These are phyloP conservation scores for Blastobotrys indianensis DNA, from an alignment of 1,139 yeast species.

Conservation along the genomic window DNA sequence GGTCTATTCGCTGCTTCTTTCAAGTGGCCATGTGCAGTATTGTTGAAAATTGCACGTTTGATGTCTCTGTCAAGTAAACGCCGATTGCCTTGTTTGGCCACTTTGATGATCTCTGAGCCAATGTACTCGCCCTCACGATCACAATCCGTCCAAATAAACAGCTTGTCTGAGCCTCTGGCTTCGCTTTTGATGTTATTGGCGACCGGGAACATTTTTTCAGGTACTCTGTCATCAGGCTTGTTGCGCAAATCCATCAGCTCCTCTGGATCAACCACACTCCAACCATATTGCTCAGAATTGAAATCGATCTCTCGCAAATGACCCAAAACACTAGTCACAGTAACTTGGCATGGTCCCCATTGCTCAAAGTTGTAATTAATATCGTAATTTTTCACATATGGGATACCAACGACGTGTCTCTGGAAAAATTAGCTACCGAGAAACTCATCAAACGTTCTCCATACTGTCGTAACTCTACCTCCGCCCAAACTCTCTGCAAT, in stretches of 20 bases:
- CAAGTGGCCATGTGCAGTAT: slow-evolving; percentile 72
- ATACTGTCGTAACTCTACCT: slow-evolving; percentile 40
- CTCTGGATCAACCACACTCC: slow-evolving; percentile 67
- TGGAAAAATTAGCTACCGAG: slow-evolving; percentile 10
- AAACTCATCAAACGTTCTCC: slow-evolving; percentile 11
- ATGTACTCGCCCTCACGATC: slow-evolving; percentile 97
- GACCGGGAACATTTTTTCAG: slow-evolving; percentile 42
- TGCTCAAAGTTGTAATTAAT: slow-evolving; percentile 56
- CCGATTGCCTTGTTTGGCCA: slow-evolving; percentile 56
- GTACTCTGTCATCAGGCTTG: slow-evolving; percentile 46
- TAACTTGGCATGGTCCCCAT: slow-evolving; percentile 69
- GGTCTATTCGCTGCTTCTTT: slow-evolving; percentile 71
- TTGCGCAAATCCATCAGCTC: slow-evolving; percentile 34
- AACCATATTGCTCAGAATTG: slow-evolving; percentile 43
- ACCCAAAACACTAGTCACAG: slow-evolving; percentile 90
- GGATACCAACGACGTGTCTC: slow-evolving; percentile 38
- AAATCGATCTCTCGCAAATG: slow-evolving; percentile 69
- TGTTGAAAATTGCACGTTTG: slow-evolving; percentile 79
- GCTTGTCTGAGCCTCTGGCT: slow-evolving; percentile 51
- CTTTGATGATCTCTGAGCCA: slow-evolving; percentile 73
- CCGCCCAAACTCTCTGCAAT: slow-evolving; percentile 75
- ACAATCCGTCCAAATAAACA: slow-evolving; percentile 98
- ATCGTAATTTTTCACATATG: slow-evolving; percentile 75
- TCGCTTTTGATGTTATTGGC: slow-evolving; percentile 66
- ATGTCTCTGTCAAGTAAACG: slow-evolving; percentile 41